Base-by-base conservation (phyloP, 176 grass and related monocot species). In the Carex kokanica region DNA sequence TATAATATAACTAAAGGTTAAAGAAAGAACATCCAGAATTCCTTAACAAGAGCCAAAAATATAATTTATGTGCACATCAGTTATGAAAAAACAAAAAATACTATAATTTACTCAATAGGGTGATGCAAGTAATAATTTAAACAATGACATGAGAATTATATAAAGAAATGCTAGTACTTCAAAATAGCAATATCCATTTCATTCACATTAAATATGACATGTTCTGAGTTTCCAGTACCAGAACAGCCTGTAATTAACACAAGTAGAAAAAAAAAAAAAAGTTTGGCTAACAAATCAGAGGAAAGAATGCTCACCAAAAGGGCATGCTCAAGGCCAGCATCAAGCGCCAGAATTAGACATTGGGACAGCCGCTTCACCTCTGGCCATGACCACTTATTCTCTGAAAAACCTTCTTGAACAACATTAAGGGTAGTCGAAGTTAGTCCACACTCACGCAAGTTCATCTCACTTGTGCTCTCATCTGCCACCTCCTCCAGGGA, bases 401-500 rank as follows among this genome's bases (percentile, higher is more conserved):
- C 85, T 18, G 43, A 84, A 66, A 91, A 90, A 83, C 87, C 88
- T 91, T 98, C 95, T 84, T 89, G 87, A 75, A 83, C 41, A 9
- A 81, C 91, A 38, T 95, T 87, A 65, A 95, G 85, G 83, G 89
- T 88, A 70, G 71, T 93, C 61, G 74, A 52, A 90, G 89, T 68
- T n/a, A 99, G 91, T 79, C 91, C 91, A 83, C 88, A 99, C 67
- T 91, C 91, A 80, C 88, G 92, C 80, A 95, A 83, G 16, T 90
- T 83, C 74, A 90, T 87, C 79, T 86, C 87, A 74, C 88, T 95
- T 84, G 81, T 62, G 36, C 79, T 56, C 66, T 85, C 86, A 87
- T 99, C 93, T 79, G 96, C 91, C 89, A 99, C 88, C 90, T 95
- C 96, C 67, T 93, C 91, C 55, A 99, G 69, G 32, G 96, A 99